Evolutionary conservation across 768 basidiomycete genomes (phyloP), one percentile per base, ranked within the genome.

Genomic region (Albatrellus ellisii): DNA sequence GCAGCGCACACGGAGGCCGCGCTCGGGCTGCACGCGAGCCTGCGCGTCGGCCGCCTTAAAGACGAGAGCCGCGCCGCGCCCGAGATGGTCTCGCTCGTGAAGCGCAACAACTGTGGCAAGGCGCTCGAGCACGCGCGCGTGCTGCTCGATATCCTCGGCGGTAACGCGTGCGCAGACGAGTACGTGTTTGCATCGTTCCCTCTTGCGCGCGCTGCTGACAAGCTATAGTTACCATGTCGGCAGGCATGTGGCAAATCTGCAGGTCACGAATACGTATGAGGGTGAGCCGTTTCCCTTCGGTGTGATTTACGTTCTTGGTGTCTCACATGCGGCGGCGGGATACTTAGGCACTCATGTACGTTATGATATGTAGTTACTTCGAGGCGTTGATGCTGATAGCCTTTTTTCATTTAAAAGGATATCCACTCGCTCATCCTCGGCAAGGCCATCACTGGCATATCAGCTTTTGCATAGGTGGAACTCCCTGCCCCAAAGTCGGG

Each of bases 241-340:
- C n/a, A 66, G 94, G 26, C 92, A 97, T 63, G 91, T 87, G 7
- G 84, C 85, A 0, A 98, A 97, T 59, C 57, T 95, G 46, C 92
- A 98, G 56, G 83, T 97, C n/a, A 80, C 89, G 6, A 91, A 91
- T 52, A 97, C 91, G 0, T 95, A 95, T 56, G 91, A 95, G 68
- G 91, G 87, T 70, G 56, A 48, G 26, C 42, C 25, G 43, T 26
- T 21, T 14, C 26, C 12, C 14, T 17, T 18, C 15, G 26, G 26
- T 7, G 2, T 42, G 29, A 32, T 36, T 39, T 31, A 27, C 34
- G 21, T 14, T 36, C 31, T 17, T 3, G 32, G 33, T 45, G 9
- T 25, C 33, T 26, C n/a, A 31, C n/a, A 2, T 39, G n/a, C 24
- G 20, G 4, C 14, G 24, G 28, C 26, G 6, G 36, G 18, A 26